These are phyloP conservation scores for Besnoitia besnoiti DNA, from an alignment of 169 alveolate genomes.

Conservation along the genomic window DNA sequence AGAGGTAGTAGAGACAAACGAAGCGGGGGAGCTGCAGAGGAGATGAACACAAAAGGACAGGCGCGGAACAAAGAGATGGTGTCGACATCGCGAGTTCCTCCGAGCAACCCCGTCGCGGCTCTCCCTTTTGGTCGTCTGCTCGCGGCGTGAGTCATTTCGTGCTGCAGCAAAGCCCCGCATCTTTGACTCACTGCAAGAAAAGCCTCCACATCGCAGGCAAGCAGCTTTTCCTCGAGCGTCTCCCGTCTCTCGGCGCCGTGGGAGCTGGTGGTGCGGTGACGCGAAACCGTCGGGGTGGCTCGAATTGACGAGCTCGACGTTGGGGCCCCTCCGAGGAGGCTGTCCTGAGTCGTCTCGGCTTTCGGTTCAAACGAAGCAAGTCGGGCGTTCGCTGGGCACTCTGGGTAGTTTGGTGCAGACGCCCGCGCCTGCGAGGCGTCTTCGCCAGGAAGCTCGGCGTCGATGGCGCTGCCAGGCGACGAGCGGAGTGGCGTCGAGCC, in stretches of 20 bases:
- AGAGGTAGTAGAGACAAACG: constrained; percentile 58
- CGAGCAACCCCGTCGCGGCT: too few species aligned
- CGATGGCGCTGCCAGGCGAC: neutral
- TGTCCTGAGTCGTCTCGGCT: neutral
- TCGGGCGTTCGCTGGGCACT: neutral
- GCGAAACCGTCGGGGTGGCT: neutral
- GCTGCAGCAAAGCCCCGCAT: too few species aligned
- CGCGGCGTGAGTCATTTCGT: too few species aligned
- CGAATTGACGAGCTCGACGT: neutral
- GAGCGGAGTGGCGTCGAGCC: neutral
- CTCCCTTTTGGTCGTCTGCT: too few species aligned
- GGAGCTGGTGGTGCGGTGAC: constrained; percentile 10
- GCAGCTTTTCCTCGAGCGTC: constrained; percentile 59
- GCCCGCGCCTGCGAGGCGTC: neutral
- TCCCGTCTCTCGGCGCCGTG: neutral
- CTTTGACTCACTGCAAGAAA: constrained; percentile 45
- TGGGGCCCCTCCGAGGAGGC: neutral
- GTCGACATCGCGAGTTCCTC: too few species aligned
- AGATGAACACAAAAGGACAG: neutral
- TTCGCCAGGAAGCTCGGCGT: neutral
- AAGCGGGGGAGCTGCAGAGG: constrained; percentile 62
- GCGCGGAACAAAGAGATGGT: too few species aligned
- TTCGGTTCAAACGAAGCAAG: neutral
- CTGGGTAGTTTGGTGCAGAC: neutral
- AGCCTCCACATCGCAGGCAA: constrained; percentile 68